A percentile compares a stretch with the other conserved stretches of the same genome.
These are phyloP conservation scores for Schwanniomyces polymorphus DNA, from an alignment of 805 yeast species.

Conservation along the genomic window DNA sequence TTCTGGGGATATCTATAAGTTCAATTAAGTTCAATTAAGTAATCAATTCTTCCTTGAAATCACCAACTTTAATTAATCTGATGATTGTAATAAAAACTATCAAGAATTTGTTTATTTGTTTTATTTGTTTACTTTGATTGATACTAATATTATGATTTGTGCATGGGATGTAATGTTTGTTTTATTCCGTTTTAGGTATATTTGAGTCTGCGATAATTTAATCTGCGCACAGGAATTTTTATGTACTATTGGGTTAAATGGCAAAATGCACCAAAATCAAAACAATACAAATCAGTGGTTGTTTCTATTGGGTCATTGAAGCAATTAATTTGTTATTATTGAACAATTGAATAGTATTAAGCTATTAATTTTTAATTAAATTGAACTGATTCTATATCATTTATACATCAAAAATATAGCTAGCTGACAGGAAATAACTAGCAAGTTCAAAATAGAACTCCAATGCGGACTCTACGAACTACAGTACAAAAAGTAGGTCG, in stretches of 20 bases:
- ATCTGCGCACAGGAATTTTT: not conserved
- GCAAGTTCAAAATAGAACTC: not conserved
- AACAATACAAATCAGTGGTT: not conserved
- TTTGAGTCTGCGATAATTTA: not conserved
- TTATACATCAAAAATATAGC: not conserved
- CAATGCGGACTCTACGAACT: not conserved
- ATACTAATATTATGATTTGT: not conserved
- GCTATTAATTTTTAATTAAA: not conserved
- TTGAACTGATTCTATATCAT: not conserved
- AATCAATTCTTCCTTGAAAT: not conserved
- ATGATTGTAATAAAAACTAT: not conserved
- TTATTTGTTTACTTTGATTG: not conserved
- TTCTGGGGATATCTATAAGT: not conserved
- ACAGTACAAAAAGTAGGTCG: not conserved
- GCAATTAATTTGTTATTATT: not conserved
- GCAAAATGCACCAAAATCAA: not conserved
- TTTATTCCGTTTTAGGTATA: not conserved
- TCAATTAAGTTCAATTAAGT: not conserved
- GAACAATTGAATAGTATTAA: no score
- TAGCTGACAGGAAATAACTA: not conserved
- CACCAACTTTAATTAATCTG: not conserved
- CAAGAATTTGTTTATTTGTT: not conserved
- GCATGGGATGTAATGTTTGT: not conserved
- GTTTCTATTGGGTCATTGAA: not conserved
- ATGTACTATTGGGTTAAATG: not conserved